A percentile compares a stretch with the other conserved stretches of the same genome.
These are phyloP conservation scores for Plantago rigida DNA, from an alignment of 305 asterid genomes.

Conservation along the genomic window DNA sequence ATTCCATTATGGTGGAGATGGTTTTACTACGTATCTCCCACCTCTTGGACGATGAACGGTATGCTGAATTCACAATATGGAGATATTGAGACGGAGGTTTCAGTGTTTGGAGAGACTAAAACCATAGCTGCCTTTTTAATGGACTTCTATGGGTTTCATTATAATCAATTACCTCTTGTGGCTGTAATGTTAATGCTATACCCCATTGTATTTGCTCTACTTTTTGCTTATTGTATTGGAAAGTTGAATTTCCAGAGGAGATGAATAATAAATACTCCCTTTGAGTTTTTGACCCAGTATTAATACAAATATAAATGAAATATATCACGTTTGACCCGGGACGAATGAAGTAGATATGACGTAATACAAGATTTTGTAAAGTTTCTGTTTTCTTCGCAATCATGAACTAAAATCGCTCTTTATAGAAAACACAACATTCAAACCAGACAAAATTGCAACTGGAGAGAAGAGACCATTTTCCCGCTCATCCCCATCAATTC, in stretches of 20 bases:
- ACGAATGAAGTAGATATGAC: no score
- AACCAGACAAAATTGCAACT: no score
- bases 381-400: no score
- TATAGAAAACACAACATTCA: no score
- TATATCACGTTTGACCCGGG: no score
- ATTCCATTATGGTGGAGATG: slow-evolving; percentile 30
- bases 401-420: no score
- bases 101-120: slow-evolving; percentile 24
- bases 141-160: slow-evolving; percentile 24
- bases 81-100: slow-evolving; percentile 20
- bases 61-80: slow-evolving; percentile 32
- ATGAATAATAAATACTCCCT: background rate
- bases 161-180: slow-evolving; percentile 22
- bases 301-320: no score
- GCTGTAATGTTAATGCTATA: slow-evolving; percentile 13
- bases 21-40: slow-evolving; percentile 23
- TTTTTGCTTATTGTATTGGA: slow-evolving; percentile 15
- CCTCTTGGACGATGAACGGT: slow-evolving; percentile 26
- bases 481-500: no score
- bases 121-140: slow-evolving; percentile 13
- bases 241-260: slow-evolving; percentile 22
- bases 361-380: no score
- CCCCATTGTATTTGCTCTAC: slow-evolving; percentile 15
- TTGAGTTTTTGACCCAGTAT: no score
- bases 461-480: no score